A percentile compares a stretch with the other conserved stretches of the same genome.
Evolutionary conservation across 768 basidiomycete species (phyloP).

Genomic region (Lactarius akahatsu): DNA sequence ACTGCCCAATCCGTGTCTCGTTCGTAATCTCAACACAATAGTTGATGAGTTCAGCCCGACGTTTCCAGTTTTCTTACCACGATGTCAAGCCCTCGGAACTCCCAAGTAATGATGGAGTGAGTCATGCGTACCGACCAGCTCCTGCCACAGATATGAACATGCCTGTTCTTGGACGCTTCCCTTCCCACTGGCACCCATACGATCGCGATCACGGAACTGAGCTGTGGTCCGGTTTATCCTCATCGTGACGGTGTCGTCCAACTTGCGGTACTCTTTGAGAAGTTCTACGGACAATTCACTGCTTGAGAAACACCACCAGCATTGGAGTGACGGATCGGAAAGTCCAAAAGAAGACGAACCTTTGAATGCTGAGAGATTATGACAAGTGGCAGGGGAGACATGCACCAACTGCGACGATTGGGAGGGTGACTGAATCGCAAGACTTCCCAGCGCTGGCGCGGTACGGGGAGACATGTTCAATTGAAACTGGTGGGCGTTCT

Average conservation of each 20-base stretch:
- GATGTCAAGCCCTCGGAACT: conserved; percentile 41
- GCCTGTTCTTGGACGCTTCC: conserved; percentile 69
- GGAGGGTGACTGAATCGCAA: conserved; percentile 65
- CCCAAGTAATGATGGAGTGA: conserved; percentile 29
- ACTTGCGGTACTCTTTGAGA: conserved; percentile 73
- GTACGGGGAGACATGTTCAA: conserved; percentile 44
- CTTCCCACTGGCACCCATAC: conserved; percentile 44
- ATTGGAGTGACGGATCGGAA: conserved; percentile 10
- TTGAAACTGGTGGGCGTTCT: no score
- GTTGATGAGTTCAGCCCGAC: conserved; percentile 67
- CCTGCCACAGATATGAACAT: conserved; percentile 74
- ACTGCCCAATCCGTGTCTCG: conserved; percentile 50
- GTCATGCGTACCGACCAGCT: conserved; percentile 60
- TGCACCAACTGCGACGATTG: conserved; percentile 62
- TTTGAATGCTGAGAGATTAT: conserved; percentile 77
- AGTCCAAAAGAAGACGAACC: conserved; percentile 39
- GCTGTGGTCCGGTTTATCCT: conserved; percentile 78
- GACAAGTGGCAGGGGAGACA: conserved; percentile 71
- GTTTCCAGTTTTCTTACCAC: conserved; percentile 55
- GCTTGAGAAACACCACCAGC: conserved; percentile 12
- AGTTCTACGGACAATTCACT: conserved; percentile 51
- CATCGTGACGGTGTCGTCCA: conserved; percentile 81
- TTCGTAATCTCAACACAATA: conserved; percentile 77
- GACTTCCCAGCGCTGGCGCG: conserved; percentile 58
- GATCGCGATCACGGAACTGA: conserved; percentile 69